Conservation (phyloP, 2,329 filamentous ascomycete species). For the Penicillium frequentans region DNA sequence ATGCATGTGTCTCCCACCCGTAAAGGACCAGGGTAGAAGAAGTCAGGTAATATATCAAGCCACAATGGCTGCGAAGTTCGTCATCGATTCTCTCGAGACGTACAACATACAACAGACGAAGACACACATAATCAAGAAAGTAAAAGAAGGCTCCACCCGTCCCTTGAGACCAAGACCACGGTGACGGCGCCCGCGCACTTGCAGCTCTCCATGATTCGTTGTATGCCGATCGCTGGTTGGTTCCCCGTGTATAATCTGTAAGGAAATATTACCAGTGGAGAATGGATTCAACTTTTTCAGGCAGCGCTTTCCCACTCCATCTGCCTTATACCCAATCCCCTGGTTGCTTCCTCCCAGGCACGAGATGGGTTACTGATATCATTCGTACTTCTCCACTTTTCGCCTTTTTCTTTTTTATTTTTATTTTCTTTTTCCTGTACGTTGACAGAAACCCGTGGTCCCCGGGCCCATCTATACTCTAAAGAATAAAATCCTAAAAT, state of each 20-base stretch:
- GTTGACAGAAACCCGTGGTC: background rate
- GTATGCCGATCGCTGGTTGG: conserved; percentile 15
- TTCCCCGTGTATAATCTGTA: conserved; percentile 8
- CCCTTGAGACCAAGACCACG: conserved; percentile 27
- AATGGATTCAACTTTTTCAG: conserved; percentile 3
- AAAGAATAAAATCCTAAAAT: background rate
- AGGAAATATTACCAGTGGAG: conserved; percentile 2
- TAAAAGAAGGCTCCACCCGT: conserved; percentile 18
- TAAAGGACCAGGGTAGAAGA: background rate
- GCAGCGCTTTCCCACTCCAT: background rate
- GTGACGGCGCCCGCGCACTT: conserved; percentile 26
- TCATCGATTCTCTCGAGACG: no score
- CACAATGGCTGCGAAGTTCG: background rate
- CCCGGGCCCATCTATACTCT: background rate
- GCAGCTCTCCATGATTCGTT: conserved; percentile 23
- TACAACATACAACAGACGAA: background rate
- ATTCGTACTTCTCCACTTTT: background rate
- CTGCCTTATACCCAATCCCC: background rate
- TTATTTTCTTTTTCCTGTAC: background rate
- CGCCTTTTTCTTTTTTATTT: background rate
- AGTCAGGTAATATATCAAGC: background rate
- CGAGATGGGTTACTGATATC: background rate
- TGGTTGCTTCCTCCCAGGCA: background rate
- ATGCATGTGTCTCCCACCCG: background rate
- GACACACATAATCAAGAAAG: background rate